Evolutionary conservation across 2,329 filamentous ascomycete species (phyloP), one percentile per base, ranked within the genome.

Genomic region (Aspergillus quadrilineatus): DNA sequence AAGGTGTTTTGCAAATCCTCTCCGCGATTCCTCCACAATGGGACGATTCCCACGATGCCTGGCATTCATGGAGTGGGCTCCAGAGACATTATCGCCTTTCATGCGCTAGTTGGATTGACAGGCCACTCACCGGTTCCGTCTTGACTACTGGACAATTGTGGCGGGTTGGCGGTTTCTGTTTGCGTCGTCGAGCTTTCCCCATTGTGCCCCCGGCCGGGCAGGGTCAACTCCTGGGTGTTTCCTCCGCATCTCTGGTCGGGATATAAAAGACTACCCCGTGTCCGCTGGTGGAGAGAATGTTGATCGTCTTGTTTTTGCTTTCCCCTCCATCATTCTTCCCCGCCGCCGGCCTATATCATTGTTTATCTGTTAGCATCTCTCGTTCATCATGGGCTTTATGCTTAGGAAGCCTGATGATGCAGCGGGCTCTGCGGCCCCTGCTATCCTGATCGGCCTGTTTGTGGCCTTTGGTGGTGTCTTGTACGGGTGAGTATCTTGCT

Each of bases 381-480:
- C 39, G 17, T 52, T 43, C 26, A 58, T 44, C 22, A 80, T 80
- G 78, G 70, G 71, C 64, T 64, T 80, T 63, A 63, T 70, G 50
- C 59, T 80, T 60, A 77, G 73, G 61, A 79, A 76, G 60, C 79
- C 79, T 14, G 71, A 72, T 49, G 73, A 78, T 66, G 74, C 76
- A 43, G 66, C 70, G 30, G 79, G 79, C 59, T 76, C 76, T 47
- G 75, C 79, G 32, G 68, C 72, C 63, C 79, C 79, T 44, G 78
- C 79, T 51, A 80, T 81, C 63, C 37, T 83, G 12, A 80, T 85
- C 69, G 83, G 82, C 63, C 77, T 80, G 49, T 85, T 85, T 61
- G 82, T 82, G 32, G 79, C 82, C 14, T 84, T 84, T 68, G 82
- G 82, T 58, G 82, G 82, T 66, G 79, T 84, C 57, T 77, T 84